Evolutionary conservation across 2,329 filamentous ascomycete genomes (phyloP).

Genomic region (Xylaria sp.): DNA sequence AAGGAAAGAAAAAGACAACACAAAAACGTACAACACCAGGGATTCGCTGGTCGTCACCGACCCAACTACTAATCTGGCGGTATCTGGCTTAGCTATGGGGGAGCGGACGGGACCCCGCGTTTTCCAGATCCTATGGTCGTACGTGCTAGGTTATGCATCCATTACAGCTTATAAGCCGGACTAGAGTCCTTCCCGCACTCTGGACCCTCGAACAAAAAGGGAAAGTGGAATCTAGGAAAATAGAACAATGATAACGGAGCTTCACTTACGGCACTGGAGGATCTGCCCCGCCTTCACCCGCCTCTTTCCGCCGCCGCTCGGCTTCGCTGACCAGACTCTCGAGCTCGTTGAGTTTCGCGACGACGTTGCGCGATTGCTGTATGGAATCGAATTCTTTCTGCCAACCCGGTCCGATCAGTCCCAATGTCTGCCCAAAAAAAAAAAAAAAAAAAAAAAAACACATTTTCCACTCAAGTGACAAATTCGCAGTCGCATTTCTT

Average conservation of each 20-base stretch:
- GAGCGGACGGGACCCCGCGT: slow-evolving; percentile 51
- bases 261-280: slow-evolving; percentile 60
- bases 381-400: slow-evolving; percentile 69
- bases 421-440: too few species aligned
- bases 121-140: slow-evolving; percentile 50
- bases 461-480: background rate
- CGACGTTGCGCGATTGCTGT: slow-evolving; percentile 62
- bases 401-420: background rate
- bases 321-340: slow-evolving; percentile 67
- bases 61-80: slow-evolving; percentile 50
- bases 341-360: slow-evolving; percentile 68
- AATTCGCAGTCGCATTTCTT: too few species aligned
- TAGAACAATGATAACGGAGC: background rate
- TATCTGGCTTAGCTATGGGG: slow-evolving; percentile 49
- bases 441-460: background rate
- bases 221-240: background rate
- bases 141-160: slow-evolving; percentile 34
- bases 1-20: slow-evolving; percentile 9
- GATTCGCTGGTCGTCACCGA: slow-evolving; percentile 52
- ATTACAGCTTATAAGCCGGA: slow-evolving; percentile 39
- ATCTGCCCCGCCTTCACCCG: slow-evolving; percentile 41
- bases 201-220: too few species aligned
- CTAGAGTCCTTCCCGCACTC: background rate
- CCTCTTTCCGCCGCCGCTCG: slow-evolving; percentile 51
- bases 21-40: slow-evolving; percentile 50